phyloP scores from a whole-genome alignment of 176 grass and related monocot genomes.

The Thinopyrum elongatum region DNA sequence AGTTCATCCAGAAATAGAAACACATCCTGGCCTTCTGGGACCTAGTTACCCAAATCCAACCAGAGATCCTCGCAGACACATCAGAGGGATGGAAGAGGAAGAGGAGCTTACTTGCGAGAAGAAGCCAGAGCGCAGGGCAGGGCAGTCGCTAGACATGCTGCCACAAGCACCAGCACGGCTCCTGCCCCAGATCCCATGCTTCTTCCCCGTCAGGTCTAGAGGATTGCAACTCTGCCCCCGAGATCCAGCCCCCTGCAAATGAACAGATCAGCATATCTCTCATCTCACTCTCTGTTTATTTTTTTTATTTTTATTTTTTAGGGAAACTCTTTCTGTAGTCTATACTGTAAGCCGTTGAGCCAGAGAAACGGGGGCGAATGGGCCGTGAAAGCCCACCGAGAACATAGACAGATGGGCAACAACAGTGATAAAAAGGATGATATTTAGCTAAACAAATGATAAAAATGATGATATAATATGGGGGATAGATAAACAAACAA shows the following conservation, averaged over 20 bases:
- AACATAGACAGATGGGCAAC: background rate
- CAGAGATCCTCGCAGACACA: background rate
- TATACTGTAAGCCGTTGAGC: background rate
- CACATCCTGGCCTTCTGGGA: background rate
- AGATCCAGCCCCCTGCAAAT: too few relatives aligned
- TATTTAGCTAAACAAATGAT: too few relatives aligned
- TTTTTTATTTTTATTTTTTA: too few relatives aligned
- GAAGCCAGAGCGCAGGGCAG: conserved; percentile 13
- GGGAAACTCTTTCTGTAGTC: background rate
- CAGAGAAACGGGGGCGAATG: conserved; percentile 38
- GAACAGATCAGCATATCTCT: background rate
- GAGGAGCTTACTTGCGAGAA: conserved; percentile 28
- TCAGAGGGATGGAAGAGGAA: background rate
- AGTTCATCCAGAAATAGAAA: background rate
- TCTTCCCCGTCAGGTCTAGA: background rate
- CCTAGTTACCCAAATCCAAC: background rate
- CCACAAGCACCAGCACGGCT: conserved; percentile 20
- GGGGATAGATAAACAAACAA: too few relatives aligned
- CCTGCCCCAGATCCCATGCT: conserved; percentile 25
- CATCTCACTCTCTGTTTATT: background rate
- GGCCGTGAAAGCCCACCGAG: conserved; percentile 21
- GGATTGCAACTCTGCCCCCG: too few relatives aligned
- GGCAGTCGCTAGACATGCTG: background rate
- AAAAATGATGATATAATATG: too few relatives aligned
- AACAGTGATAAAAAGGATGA: conserved; percentile 10